Conservation (phyloP, 2,329 filamentous ascomycete genomes). For the Helotiales sp. region DNA sequence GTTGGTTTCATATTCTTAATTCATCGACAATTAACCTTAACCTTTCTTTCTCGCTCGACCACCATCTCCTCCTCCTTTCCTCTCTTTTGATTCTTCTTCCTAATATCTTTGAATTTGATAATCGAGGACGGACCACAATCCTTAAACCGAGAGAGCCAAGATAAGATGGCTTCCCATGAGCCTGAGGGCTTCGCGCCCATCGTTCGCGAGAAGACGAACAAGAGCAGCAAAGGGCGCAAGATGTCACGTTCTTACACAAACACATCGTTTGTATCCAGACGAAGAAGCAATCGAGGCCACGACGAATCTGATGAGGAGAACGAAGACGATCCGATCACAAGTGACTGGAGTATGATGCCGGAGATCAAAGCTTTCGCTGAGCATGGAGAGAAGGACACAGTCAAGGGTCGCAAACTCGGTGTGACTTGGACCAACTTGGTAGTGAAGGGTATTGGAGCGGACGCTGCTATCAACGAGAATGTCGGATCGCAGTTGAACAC, state of each 20-base stretch:
- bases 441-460: conserved; percentile 41
- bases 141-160: not conserved
- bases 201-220: conserved; percentile 4
- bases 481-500: conserved; percentile 39
- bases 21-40: not conserved
- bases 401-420: conserved; percentile 43
- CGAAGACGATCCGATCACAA: conserved; percentile 27
- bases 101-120: not conserved
- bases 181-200: conserved; percentile 10
- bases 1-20: not conserved
- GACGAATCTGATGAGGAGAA: conserved; percentile 34
- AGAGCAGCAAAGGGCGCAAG: not conserved
- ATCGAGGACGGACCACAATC: conserved; percentile 1
- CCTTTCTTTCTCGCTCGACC: conserved; percentile 1
- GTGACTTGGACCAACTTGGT: conserved; percentile 41
- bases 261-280: conserved; percentile 27
- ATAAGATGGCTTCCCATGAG: conserved; percentile 6
- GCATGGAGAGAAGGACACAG: conserved; percentile 36
- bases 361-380: conserved; percentile 34
- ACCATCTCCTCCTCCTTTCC: not conserved
- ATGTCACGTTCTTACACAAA: conserved; percentile 24
- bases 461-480: conserved; percentile 40
- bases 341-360: conserved; percentile 40
- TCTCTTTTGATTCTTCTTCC: not conserved
- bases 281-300: conserved; percentile 25